A percentile compares a stretch with the other conserved stretches of the same genome.
Evolutionary conservation across 441 rosid species (phyloP).

Genomic region (Jatropha multifida): DNA sequence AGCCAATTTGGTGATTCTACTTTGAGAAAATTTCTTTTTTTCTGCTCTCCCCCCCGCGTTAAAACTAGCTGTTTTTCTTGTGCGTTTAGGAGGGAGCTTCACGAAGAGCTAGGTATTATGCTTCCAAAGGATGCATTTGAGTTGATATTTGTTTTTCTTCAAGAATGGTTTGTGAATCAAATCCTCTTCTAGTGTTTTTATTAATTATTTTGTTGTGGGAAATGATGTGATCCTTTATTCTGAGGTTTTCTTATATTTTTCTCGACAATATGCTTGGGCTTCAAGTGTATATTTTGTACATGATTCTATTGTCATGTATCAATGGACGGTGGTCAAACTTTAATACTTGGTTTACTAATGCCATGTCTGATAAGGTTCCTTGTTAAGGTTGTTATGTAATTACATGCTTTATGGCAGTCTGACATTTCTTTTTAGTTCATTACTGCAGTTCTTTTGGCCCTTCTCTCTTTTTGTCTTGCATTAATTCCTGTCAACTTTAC

Average conservation of each 20-base stretch:
- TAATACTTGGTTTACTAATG: neutral
- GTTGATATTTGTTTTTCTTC: slow-evolving; percentile 62
- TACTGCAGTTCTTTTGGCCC: neutral
- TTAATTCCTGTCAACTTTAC: slow-evolving; percentile 18
- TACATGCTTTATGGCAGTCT: neutral
- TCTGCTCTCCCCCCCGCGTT: no score
- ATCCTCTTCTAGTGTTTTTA: neutral
- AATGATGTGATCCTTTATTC: neutral
- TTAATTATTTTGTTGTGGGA: neutral
- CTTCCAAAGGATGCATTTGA: slow-evolving; percentile 96
- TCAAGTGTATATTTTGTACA: no score
- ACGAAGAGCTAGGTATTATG: slow-evolving; percentile 79
- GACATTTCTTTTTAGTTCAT: neutral
- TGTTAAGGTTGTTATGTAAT: neutral
- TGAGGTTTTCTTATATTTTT: no score
- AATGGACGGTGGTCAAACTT: neutral
- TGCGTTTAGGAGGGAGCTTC: slow-evolving; percentile 74
- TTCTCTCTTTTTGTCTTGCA: neutral
- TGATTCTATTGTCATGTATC: neutral
- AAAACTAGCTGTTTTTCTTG: no score
- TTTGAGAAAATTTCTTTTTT: no score
- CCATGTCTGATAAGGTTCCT: neutral
- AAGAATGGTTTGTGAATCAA: slow-evolving; percentile 62
- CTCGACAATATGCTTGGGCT: no score
- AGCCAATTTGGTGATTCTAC: neutral